Conservation (phyloP, 1,284 basidiomycete genomes). For the Afroboletus lepidellus region DNA sequence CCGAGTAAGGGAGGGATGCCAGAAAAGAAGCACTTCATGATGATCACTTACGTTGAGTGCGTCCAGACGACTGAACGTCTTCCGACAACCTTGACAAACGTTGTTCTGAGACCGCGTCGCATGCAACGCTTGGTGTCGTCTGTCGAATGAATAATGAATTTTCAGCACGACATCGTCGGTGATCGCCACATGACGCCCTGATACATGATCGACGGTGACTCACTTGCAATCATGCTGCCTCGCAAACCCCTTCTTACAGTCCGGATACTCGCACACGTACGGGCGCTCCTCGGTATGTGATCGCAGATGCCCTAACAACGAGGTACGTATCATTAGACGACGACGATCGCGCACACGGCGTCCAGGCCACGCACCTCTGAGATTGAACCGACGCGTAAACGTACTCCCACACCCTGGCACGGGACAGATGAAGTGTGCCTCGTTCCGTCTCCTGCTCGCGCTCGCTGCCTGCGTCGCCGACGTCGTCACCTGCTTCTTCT, state of each 20-base stretch:
- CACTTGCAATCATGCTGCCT: constrained; percentile 96
- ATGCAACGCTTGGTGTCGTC: constrained; percentile 86
- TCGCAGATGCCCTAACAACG: constrained; percentile 74
- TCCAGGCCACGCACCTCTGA: constrained; percentile 56
- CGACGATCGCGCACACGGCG: not conserved
- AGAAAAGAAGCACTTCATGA: constrained; percentile 25
- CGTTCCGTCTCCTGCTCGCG: constrained; percentile 84
- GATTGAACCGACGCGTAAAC: constrained; percentile 85
- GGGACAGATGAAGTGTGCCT: constrained; percentile 89
- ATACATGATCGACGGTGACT: constrained; percentile 34
- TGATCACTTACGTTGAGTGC: constrained; percentile 81
- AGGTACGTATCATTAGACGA: constrained; percentile 6
- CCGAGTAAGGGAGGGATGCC: constrained; percentile 17
- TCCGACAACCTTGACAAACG: constrained; percentile 88
- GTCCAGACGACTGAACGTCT: constrained; percentile 91
- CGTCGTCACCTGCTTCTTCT: constrained; percentile 92
- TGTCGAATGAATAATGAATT: constrained; percentile 31
- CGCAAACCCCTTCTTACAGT: constrained; percentile 92
- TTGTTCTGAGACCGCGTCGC: constrained; percentile 82
- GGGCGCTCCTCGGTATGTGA: constrained; percentile 97
- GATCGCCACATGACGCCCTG: not conserved
- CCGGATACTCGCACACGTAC: constrained; percentile 90
- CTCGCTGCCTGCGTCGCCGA: constrained; percentile 93
- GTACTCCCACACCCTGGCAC: constrained; percentile 95
- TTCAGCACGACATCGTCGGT: constrained; percentile 1